Evolutionary conservation across 805 yeast species (phyloP).

Genomic region (Myxozyma neglecta): DNA sequence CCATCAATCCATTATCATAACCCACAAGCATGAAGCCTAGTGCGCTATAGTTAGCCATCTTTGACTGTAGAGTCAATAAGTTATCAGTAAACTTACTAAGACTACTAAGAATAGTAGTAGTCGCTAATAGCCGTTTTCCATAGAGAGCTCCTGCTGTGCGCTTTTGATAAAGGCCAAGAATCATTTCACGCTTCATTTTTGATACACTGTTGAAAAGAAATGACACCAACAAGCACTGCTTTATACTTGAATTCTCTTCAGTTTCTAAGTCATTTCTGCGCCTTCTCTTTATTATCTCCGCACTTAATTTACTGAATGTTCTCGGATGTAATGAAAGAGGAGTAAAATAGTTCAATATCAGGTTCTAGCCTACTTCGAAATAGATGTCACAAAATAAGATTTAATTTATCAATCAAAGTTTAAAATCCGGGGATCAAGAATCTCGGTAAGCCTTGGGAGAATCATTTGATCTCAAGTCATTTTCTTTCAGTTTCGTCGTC

Average conservation of each 20-base stretch:
- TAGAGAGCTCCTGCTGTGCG: not conserved
- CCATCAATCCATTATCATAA: slow-evolving; percentile 27
- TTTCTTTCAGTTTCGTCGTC: too few relatives aligned
- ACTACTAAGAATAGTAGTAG: slow-evolving; percentile 5
- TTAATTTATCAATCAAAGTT: not conserved
- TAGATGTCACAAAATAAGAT: not conserved
- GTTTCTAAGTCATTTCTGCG: too few relatives aligned
- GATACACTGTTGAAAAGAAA: not conserved
- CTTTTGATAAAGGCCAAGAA: not conserved
- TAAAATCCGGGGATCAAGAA: not conserved
- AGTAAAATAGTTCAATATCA: too few relatives aligned
- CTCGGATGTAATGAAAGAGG: too few relatives aligned
- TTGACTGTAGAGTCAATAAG: not conserved
- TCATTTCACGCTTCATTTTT: not conserved
- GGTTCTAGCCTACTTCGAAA: not conserved
- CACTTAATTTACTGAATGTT: too few relatives aligned
- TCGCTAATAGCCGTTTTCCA: not conserved
- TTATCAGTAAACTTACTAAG: not conserved
- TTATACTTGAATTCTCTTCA: too few relatives aligned
- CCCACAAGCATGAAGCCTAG: slow-evolving; percentile 13
- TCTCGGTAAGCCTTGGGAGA: not conserved
- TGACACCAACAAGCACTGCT: too few relatives aligned
- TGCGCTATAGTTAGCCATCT: not conserved
- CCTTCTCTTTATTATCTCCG: too few relatives aligned
- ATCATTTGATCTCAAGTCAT: too few relatives aligned